Conservation (phyloP, 1,284 basidiomycete genomes). For the Leucoagaricus sp. region DNA sequence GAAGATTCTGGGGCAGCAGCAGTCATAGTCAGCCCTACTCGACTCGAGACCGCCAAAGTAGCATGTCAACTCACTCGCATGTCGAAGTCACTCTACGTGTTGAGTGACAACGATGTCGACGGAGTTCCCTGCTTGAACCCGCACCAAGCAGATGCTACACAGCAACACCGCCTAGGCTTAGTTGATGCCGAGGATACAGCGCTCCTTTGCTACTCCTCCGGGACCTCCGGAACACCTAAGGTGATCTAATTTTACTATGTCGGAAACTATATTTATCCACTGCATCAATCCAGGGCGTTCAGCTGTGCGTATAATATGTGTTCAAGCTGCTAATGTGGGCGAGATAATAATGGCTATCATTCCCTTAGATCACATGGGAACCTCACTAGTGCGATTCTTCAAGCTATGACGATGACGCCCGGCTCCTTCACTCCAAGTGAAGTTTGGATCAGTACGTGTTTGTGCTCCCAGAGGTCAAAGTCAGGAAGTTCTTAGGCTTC, state of each 20-base stretch:
- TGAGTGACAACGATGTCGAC: background rate
- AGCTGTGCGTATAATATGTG: background rate
- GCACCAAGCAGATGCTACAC: background rate
- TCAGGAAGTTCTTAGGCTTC: background rate
- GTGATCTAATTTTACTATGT: background rate
- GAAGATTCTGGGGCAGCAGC: background rate
- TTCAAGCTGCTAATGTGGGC: background rate
- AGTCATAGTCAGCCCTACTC: slow-evolving; percentile 1
- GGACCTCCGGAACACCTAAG: slow-evolving; percentile 4
- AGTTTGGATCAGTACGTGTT: slow-evolving; percentile 3
- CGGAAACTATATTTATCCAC: background rate
- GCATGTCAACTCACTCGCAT: background rate
- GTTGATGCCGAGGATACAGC: background rate
- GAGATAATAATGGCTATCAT: background rate
- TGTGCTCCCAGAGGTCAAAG: background rate
- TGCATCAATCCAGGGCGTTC: background rate
- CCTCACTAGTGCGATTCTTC: slow-evolving; percentile 1
- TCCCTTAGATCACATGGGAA: background rate
- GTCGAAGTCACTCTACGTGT: background rate
- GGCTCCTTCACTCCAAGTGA: background rate
- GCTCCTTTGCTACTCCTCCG: slow-evolving; percentile 6
- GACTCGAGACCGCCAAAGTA: slow-evolving; percentile 3
- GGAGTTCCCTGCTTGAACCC: background rate
- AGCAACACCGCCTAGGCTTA: background rate
- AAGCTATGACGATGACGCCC: slow-evolving; percentile 7